These are phyloP conservation scores for Flaveria trinervia DNA, from an alignment of 129 eudicot genomes.

Conservation along the genomic window DNA sequence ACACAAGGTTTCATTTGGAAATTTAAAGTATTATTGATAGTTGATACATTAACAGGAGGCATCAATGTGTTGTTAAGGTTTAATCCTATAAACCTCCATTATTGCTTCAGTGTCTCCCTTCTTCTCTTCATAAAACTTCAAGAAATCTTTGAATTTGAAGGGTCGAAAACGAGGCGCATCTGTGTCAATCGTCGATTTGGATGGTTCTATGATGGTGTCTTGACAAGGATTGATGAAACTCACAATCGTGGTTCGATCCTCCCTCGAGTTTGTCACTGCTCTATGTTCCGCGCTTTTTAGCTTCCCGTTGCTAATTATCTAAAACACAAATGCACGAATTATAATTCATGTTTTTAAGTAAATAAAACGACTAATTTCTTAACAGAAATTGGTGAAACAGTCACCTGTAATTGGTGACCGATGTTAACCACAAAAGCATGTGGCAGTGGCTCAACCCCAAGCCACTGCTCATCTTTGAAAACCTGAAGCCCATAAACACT, in stretches of 20 bases:
- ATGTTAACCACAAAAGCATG: slow-evolving; percentile 59
- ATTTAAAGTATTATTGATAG: slow-evolving; percentile 1
- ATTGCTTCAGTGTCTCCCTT: slow-evolving; percentile 32
- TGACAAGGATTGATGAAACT: slow-evolving; percentile 34
- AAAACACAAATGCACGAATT: slow-evolving; percentile 6
- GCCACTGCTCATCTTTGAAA: slow-evolving; percentile 54
- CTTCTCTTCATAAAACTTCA: slow-evolving; percentile 25
- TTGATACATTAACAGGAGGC: neutral
- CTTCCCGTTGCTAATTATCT: slow-evolving; percentile 57
- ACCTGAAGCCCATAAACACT: slow-evolving; percentile 64
- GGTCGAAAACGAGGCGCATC: slow-evolving; percentile 23
- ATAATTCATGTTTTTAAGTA: neutral
- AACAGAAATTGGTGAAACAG: neutral
- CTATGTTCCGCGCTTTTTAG: slow-evolving; percentile 50
- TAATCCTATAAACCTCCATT: slow-evolving; percentile 32
- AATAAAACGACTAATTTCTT: neutral
- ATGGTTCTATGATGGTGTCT: slow-evolving; percentile 37
- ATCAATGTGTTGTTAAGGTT: neutral
- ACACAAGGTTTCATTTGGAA: slow-evolving; percentile 6
- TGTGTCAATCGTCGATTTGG: slow-evolving; percentile 7
- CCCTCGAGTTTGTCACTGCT: slow-evolving; percentile 47
- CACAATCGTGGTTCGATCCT: slow-evolving; percentile 40
- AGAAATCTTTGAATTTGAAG: slow-evolving; percentile 31
- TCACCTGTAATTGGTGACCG: slow-evolving; percentile 67
- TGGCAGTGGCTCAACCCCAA: slow-evolving; percentile 56